These are phyloP conservation scores for Diutina mesorugosa DNA, from an alignment of 1,139 yeast species.

Conservation along the genomic window DNA sequence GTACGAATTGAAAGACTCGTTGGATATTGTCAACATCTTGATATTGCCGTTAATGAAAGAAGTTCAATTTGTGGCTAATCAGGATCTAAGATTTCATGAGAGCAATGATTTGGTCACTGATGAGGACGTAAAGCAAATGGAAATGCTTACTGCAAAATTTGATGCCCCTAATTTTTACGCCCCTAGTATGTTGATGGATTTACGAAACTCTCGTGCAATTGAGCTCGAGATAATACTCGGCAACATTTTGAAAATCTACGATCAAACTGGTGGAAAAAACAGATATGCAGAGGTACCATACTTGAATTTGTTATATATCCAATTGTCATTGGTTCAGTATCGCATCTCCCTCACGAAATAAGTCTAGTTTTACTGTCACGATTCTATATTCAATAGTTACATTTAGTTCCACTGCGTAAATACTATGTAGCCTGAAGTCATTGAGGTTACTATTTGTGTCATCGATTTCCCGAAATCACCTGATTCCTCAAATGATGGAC, in stretches of 20 bases:
- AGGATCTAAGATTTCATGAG: conserved; percentile 18
- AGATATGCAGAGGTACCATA: conserved; percentile 26
- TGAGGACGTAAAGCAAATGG: conserved; percentile 25
- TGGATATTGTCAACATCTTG: conserved; percentile 18
- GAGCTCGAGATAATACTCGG: conserved; percentile 66
- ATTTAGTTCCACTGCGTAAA: neutral
- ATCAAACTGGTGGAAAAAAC: conserved; percentile 42
- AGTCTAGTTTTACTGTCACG: neutral
- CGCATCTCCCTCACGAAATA: conserved; percentile 5
- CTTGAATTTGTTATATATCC: conserved; percentile 18
- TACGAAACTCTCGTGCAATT: conserved; percentile 53
- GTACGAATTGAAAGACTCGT: conserved; percentile 14
- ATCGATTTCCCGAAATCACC: neutral
- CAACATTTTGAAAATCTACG: conserved; percentile 52
- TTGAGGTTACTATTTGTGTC: neutral
- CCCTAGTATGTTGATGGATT: conserved; percentile 72
- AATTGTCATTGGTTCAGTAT: conserved; percentile 43
- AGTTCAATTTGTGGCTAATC: conserved; percentile 44
- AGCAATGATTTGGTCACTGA: neutral
- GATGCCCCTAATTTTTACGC: conserved; percentile 50
- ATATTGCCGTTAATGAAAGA: conserved; percentile 56
- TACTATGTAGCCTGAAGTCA: neutral
- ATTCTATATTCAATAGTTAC: neutral
- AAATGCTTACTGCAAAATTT: conserved; percentile 29
- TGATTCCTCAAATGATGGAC: neutral